Evolutionary conservation across 352 stramenopile genomes (phyloP).

Genomic region (Heterotrichella gracilis): DNA sequence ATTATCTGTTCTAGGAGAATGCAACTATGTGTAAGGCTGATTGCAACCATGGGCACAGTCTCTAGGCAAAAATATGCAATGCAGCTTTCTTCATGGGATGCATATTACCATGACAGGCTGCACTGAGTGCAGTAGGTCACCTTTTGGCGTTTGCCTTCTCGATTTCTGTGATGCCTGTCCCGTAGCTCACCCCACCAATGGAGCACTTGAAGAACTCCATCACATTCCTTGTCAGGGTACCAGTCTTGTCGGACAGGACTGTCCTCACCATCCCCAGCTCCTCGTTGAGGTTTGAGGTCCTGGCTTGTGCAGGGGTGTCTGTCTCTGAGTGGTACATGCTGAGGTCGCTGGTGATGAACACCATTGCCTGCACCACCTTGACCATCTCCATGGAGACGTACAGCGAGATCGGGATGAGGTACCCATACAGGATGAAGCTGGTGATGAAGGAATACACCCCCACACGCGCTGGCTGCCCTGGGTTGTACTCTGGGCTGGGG

Average conservation of each 20-base stretch:
- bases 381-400: slow-evolving; percentile 81
- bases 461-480: no score
- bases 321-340: slow-evolving; percentile 40
- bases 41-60: no score
- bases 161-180: slow-evolving; percentile 40
- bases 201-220: slow-evolving; percentile 84
- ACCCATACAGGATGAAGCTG: slow-evolving; percentile 75
- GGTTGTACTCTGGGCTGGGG: no score
- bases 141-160: no score
- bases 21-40: no score
- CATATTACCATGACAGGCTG: no score
- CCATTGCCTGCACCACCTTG: slow-evolving; percentile 51
- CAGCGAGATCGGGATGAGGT: slow-evolving; percentile 91
- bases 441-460: slow-evolving; percentile 22
- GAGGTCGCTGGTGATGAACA: slow-evolving; percentile 57
- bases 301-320: slow-evolving; percentile 27
- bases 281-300: slow-evolving; percentile 55
- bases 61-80: no score
- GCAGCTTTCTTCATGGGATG: no score
- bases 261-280: slow-evolving; percentile 54
- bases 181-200: slow-evolving; percentile 57
- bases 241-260: slow-evolving; percentile 68
- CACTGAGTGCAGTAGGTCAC: no score
- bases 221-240: slow-evolving; percentile 65
- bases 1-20: no score